These are phyloP conservation scores for Sugiyamaella smithiae DNA, from an alignment of 805 yeast species.

Conservation along the genomic window DNA sequence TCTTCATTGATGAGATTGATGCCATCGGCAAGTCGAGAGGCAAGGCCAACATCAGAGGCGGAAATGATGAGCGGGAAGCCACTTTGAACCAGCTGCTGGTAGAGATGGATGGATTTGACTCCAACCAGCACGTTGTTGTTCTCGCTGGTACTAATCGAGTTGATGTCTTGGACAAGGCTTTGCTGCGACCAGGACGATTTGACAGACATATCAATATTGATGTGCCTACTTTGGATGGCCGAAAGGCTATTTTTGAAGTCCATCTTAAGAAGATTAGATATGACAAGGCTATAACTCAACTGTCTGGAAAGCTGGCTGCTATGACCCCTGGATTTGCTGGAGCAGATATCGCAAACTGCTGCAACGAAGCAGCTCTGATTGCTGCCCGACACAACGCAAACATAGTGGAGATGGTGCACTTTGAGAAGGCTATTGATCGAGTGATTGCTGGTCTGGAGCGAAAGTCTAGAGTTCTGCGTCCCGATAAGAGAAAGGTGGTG, in stretches of 20 bases:
- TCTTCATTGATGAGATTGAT: constrained; percentile 92
- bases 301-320: constrained; percentile 83
- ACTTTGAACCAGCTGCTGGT: constrained; percentile 89
- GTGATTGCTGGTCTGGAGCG: constrained; percentile 93
- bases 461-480: constrained; percentile 72
- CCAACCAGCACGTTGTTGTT: constrained; percentile 88
- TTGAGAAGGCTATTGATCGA: constrained; percentile 90
- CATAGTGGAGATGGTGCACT: constrained; percentile 64
- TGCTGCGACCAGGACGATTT: constrained; percentile 92
- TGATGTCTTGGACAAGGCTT: constrained; percentile 84
- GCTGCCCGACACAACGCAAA: constrained; percentile 78
- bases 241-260: constrained; percentile 80
- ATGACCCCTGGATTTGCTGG: constrained; percentile 95
- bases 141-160: constrained; percentile 94
- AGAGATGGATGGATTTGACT: constrained; percentile 92
- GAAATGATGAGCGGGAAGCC: constrained; percentile 90
- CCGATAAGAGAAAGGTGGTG: constrained; percentile 78
- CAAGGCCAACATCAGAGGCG: constrained; percentile 60
- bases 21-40: constrained; percentile 97
- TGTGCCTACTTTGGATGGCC: constrained; percentile 83
- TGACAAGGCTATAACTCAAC: constrained; percentile 37
- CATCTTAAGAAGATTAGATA: constrained; percentile 61
- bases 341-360: constrained; percentile 92
- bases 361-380: constrained; percentile 91
- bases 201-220: constrained; percentile 87